Evolutionary conservation across 176 grass and related monocot genomes (phyloP), one percentile per base, ranked within the genome.

Genomic region (Aegilops longissima): DNA sequence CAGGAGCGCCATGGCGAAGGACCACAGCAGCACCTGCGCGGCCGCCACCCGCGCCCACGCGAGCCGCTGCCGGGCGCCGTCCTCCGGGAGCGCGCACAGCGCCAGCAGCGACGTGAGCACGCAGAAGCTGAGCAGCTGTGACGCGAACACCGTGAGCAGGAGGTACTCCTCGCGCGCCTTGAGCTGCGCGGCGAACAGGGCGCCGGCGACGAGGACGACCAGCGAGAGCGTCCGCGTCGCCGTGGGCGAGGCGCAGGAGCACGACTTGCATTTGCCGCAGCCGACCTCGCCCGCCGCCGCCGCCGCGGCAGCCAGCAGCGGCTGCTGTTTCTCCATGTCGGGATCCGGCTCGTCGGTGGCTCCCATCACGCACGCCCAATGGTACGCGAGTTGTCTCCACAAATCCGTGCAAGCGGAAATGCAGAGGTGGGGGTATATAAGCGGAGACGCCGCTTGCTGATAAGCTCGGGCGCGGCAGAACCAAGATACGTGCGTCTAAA

Each of bases 261-360:
- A 56, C 33, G 56, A 3, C 65, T 47, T 70, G 84, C 56, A 20
- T 66, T 6, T 68, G 39, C 59, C 21, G 72, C 34, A 69, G 62
- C 6, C 67, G 45, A 44, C 31, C 59, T 80, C 56, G 54, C 7
- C n/a, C 2, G 8, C 70, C 10, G 23, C 44, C 59, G 14, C 31
- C 21, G 12, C 24, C 59, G 21, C 31, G 14, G 12, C 12, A 2
- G 69, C 7, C 29, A 75, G 85, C 21, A 87, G 2, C 27, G 49
- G 76, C 85, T 80, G 85, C 81, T 91, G 89, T 61, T 84, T 68
- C 89, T 91, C 89, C 81, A 84, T 49, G 85, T 91, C 89, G 81
- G 36, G 81, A 33, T 13, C 89, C 35, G 75, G 17, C 20, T 9
- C 27, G 2, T n/a, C 34, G 14, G 54, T 29, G 1, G 59, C 73